Evolutionary conservation across 192 early-diverging fungal species (phyloP), one percentile per base, ranked within the genome.

Genomic region (Pilaira anomala): DNA sequence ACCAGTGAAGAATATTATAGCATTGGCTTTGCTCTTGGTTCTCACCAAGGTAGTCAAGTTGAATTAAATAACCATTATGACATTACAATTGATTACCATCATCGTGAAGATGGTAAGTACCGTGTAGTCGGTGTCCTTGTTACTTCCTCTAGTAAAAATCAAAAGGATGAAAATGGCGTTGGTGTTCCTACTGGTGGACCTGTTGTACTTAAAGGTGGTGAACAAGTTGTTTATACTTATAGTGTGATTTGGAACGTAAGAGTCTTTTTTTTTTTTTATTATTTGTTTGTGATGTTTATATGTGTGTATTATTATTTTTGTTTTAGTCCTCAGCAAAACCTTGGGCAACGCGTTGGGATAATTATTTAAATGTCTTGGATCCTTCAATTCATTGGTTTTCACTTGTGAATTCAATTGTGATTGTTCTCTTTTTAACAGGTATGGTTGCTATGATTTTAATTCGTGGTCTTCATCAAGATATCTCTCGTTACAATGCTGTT

Each of bases 351-450:
- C 87, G 96, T 39, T 98, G 91, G 87, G 87, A 94, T 66, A 83
- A 81, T 66, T 95, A 95, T 74, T 69, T 95, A 33, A 80, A 92
- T 48, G 79, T 92, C 24, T 85, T 88, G 48, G 93, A 98, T 63
- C 92, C 94, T 48, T 88, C 87, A 66, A 94, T 96, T 59, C 95
- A 97, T 67, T 97, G 95, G 95, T 93, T 97, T 73, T 90, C 88
- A 46, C 81, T 98, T 61, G 87, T 94, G 22, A 96, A 98, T 79
- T 96, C 95, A 14, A 86, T 93, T 62, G 87, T 96, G 62, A 94
- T 98, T 75, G 93, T 97, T 6, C 63, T 97, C 3, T 93, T 97
- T 80, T 83, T 97, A 64, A 86, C 88, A 9, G 94, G 92, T 22
- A 88, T 97, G 85, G 93, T 98, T 3, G 88, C 85, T 13, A 85